Percentiles rank a stretch among this genome's conserved stretches.
Conservation (phyloP, 768 basidiomycete species). For the Cubamyces sp. region DNA sequence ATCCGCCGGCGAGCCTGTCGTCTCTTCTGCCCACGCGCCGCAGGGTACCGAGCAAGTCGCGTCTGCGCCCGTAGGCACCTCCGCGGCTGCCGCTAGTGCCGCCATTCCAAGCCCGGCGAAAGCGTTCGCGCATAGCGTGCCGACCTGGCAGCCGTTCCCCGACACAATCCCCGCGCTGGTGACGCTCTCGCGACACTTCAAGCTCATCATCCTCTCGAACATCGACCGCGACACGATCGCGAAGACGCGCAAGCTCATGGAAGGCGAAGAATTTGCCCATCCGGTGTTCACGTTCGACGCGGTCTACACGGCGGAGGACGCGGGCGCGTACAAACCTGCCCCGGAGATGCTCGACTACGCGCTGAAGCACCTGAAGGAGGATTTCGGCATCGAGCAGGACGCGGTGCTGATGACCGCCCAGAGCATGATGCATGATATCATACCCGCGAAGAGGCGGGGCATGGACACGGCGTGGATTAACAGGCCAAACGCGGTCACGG, state of each 20-base stretch:
- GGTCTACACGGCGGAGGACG: conserved; percentile 72
- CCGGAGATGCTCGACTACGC: conserved; percentile 55
- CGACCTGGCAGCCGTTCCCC: conserved; percentile 66
- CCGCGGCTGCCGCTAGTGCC: conserved; percentile 5
- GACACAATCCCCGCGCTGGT: conserved; percentile 66
- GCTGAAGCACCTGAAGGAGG: conserved; percentile 42
- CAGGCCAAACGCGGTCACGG: conserved; percentile 46
- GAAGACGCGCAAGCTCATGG: conserved; percentile 58
- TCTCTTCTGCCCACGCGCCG: conserved; percentile 10
- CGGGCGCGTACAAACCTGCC: conserved; percentile 74
- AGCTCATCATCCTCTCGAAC: conserved; percentile 76
- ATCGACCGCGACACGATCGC: conserved; percentile 69
- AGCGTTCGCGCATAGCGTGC: conserved; percentile 64
- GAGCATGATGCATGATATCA: conserved; percentile 68
- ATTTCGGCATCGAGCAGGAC: conserved; percentile 41
- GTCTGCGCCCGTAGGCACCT: conserved; percentile 22
- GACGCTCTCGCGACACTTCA: conserved; percentile 62
- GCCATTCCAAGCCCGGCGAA: conserved; percentile 35
- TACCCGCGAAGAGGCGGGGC: conserved; percentile 60
- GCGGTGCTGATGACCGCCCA: conserved; percentile 69
- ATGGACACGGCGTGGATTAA: conserved; percentile 71
- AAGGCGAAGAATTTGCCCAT: conserved; percentile 24
- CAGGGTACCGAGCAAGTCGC: conserved; percentile 3
- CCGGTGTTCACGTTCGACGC: conserved; percentile 62
- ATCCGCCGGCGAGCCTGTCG: conserved; percentile 40